Evolutionary conservation across 2,329 filamentous ascomycete species (phyloP), one percentile per base, ranked within the genome.

Genomic region (Colletotrichum cuscutae): DNA sequence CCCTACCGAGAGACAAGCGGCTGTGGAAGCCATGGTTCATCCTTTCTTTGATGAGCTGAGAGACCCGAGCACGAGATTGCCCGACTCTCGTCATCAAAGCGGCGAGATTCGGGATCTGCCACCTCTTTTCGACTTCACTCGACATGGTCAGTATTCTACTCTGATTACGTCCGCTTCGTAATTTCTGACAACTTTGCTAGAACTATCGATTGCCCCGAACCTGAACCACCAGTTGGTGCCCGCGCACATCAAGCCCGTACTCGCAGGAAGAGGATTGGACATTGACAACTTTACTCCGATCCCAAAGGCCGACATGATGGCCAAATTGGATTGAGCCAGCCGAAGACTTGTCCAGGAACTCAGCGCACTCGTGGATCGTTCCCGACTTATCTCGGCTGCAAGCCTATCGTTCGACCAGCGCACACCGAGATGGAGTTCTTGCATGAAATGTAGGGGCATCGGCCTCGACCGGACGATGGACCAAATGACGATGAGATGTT

Each of bases 31-130:
- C 65, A 98, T 99, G 95, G 93, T 97, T 71, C 97, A 99, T 80
- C 95, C 97, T 49, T 99, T 98, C 89, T 99, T 99, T 80, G 96
- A 99, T 80, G 97, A 99, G 84, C 89, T 99, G 75, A 91, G 97
- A 79, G 95, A 98, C 79, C 94, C 95, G n/a, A 91, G 83, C 82
- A 98, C 95, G 73, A 94, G 93, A 82, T 89, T 99, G 76, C 97
- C 96, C 11, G 97, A 99, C 82, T 99, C 97, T 28, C 93, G 97
- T 81, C 95, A 98, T 84, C 90, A 94, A 74, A 94, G 93, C 77
- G 93, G 93, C 74, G 89, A 93, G 59, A 84, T 93, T 62, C 93
- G 93, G 81, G 95, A 98, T 74, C 86, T 99, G 65, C 97, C 97
- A 26, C 89, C 89, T 58, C 89, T 99, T 67, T 99, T 98, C 84